Evolutionary conservation across 257 asterid species (phyloP).

Genomic region (Gentiana dahurica): DNA sequence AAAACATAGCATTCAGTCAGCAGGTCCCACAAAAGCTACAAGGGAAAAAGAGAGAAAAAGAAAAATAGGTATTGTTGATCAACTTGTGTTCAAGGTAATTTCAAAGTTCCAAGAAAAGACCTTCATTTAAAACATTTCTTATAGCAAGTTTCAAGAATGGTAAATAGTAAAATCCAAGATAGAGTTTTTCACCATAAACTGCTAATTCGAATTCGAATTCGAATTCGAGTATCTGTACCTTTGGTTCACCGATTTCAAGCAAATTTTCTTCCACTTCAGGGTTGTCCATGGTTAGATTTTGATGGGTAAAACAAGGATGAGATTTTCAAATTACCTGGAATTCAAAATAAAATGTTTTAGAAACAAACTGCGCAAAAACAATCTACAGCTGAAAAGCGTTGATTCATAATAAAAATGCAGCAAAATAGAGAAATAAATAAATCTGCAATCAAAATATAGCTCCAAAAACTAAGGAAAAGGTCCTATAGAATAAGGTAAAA

Average conservation of each 20-base stretch:
- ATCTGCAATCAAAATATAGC: not conserved
- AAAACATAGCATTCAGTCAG: too few relatives aligned
- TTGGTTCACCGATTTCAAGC: constrained; percentile 76
- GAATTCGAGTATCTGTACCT: constrained; percentile 36
- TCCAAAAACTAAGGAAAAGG: not conserved
- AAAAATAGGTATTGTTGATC: too few relatives aligned
- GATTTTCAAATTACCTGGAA: constrained; percentile 29
- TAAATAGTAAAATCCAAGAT: too few relatives aligned
- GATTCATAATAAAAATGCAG: not conserved
- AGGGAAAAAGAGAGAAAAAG: too few relatives aligned
- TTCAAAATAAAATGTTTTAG: not conserved
- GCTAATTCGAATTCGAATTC: too few relatives aligned
- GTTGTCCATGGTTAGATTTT: constrained; percentile 41
- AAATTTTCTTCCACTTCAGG: constrained; percentile 73
- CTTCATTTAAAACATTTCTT: too few relatives aligned
- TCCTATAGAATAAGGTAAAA: not conserved
- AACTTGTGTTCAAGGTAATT: too few relatives aligned
- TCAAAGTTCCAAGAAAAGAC: too few relatives aligned
- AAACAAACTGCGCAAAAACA: not conserved
- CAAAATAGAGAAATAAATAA: not conserved
- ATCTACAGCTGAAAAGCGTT: not conserved
- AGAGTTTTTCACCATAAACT: too few relatives aligned
- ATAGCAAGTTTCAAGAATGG: too few relatives aligned
- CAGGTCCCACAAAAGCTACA: too few relatives aligned
- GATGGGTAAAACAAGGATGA: constrained; percentile 8